Evolutionary conservation across 768 basidiomycete genomes (phyloP), one percentile per base, ranked within the genome.

Genomic region (Leccinum truebloodii): DNA sequence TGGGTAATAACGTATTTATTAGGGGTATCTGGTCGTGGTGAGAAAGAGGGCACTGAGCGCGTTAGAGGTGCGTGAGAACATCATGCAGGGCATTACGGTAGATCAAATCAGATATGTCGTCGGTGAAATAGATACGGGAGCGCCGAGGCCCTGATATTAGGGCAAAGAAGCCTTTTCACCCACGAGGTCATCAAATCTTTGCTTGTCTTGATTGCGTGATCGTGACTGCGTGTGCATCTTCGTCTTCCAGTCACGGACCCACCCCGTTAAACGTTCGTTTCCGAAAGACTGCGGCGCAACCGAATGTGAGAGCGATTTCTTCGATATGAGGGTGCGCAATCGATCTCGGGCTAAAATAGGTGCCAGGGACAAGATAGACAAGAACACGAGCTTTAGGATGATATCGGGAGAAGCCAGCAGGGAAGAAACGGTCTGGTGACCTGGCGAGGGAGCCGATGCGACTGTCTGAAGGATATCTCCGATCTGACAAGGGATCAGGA

Each of bases 381-480:
- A 78, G 63, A 92, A 83, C 24, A 88, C 82, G 61, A 98, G 86
- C 73, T 96, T 96, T 67, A 86, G 66, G 62, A 97, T 82, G 68
- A 96, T 88, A 56, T 86, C 82, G 2, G 94, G 95, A 12, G 92
- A 91, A 44, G 89, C 79, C 20, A 98, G 76, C n/a, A 98, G 75
- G 22, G 88, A 89, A 50, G 92, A 88, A n/a, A 98, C 83, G 14
- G 89, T 89, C 72, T 92, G 86, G 54, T 88, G 81, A 18, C 85
- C 82, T 6, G 88, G 83, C 1, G 87, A 85, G 10, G 87, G 87
- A 4, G 85, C 83, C 16, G 86, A 86, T 14, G 90, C 89, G 28
- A 94, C 85, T 0, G 90, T 90, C 73, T 94, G 92, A 8, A 94
- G 82, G 44, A 94, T 91, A 72, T 94, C 92, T 20, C 92, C 92